phyloP scores from a whole-genome alignment of 192 early-diverging fungal species.

The Backusella liffmaniae region DNA sequence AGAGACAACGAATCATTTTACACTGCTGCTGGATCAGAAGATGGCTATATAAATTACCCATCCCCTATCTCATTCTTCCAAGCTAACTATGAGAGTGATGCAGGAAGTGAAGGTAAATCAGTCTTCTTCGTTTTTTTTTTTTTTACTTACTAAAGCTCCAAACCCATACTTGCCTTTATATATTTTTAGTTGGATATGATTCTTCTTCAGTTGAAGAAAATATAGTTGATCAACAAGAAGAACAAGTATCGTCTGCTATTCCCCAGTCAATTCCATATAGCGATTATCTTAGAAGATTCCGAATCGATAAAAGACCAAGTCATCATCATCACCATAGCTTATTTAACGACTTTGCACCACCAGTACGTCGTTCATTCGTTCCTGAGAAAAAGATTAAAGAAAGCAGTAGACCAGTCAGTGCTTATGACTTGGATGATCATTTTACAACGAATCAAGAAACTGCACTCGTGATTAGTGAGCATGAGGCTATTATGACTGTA shows the following conservation, averaged over 20 bases:
- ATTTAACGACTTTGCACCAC: slow-evolving; percentile 46
- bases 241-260: neutral
- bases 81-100: neutral
- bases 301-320: neutral
- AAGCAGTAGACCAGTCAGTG: neutral
- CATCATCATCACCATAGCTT: neutral
- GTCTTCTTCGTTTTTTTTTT: neutral
- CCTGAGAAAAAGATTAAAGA: slow-evolving; percentile 35
- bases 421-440: neutral
- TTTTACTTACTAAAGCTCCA: neutral
- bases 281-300: slow-evolving; percentile 14
- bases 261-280: slow-evolving; percentile 25
- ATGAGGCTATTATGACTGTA: slow-evolving; percentile 44
- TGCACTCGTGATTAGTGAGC: slow-evolving; percentile 5
- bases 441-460: neutral
- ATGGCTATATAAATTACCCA: neutral
- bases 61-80: neutral
- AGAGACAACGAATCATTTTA: slow-evolving; percentile 25
- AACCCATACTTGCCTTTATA: neutral
- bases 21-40: slow-evolving; percentile 16
- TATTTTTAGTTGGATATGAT: neutral
- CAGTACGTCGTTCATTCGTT: slow-evolving; percentile 41
- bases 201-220: neutral
- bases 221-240: neutral
- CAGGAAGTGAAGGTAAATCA: neutral